Conservation (phyloP, 139 green algal species). For the Tetraselmis chui region DNA sequence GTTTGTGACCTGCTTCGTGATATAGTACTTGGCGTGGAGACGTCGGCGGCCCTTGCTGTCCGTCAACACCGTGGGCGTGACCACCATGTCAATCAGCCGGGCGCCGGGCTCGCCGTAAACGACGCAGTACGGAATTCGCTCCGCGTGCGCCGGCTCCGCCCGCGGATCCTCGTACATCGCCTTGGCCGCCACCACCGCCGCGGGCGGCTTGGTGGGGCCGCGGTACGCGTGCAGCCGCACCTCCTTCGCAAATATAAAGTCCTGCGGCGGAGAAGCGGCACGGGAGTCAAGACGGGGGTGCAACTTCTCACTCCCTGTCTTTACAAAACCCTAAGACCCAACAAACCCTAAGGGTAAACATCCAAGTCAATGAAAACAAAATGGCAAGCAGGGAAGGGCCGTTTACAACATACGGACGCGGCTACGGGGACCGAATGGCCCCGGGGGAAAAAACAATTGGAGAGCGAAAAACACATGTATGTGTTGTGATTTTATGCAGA, state of each 20-base stretch:
- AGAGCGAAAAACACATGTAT: too few species aligned
- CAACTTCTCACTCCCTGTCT: too few species aligned
- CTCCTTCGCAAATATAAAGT: slow-evolving; percentile 90
- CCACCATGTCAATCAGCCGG: slow-evolving; percentile 71
- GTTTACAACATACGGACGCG: too few species aligned
- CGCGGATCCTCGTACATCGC: slow-evolving; percentile 75
- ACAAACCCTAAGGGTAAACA: too few species aligned
- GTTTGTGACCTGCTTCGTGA: slow-evolving; percentile 65
- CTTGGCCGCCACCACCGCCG: slow-evolving; percentile 78
- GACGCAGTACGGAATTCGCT: slow-evolving; percentile 91
- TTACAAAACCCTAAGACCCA: too few species aligned
- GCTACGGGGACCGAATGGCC: too few species aligned
- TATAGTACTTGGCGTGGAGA: slow-evolving; percentile 91
- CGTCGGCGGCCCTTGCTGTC: slow-evolving; percentile 42
- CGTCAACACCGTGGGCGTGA: slow-evolving; percentile 69
- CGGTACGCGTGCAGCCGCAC: slow-evolving; percentile 62
- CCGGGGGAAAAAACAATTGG: too few species aligned
- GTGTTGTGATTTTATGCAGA: too few species aligned
- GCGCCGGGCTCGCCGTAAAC: slow-evolving; percentile 60
- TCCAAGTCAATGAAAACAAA: too few species aligned
- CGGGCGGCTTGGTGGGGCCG: slow-evolving; percentile 59
- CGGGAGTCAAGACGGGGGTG: too few species aligned
- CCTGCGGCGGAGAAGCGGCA: too few species aligned
- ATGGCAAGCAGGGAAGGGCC: too few species aligned
- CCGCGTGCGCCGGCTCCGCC: slow-evolving; percentile 75